These are phyloP conservation scores for Endocarpon pusillum DNA, from an alignment of 495 filamentous ascomycete genomes.

Conservation along the genomic window DNA sequence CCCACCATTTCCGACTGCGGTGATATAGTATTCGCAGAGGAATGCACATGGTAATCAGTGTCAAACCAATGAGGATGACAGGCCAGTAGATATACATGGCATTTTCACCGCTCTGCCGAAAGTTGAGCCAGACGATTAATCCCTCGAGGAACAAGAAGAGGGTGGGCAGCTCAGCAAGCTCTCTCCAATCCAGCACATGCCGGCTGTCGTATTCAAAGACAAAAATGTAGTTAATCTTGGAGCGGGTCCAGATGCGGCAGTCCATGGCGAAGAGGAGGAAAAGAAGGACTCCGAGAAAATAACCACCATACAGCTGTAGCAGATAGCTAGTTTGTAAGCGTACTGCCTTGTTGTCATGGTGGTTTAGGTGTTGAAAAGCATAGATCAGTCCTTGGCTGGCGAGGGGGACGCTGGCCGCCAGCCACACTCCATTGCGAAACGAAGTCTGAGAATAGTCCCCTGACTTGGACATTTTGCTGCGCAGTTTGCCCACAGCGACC, in stretches of 20 bases:
- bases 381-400: conserved; percentile 57
- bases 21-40: conserved; percentile 61
- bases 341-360: conserved; percentile 28
- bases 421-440: conserved; percentile 64
- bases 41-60: conserved; percentile 50
- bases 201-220: conserved; percentile 90
- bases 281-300: conserved; percentile 59
- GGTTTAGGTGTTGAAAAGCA: conserved; percentile 34
- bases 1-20: conserved; percentile 62
- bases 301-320: conserved; percentile 72
- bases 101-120: conserved; percentile 43
- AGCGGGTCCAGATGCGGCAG: conserved; percentile 60
- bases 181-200: conserved; percentile 73
- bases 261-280: conserved; percentile 61
- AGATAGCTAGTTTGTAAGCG: conserved; percentile 50
- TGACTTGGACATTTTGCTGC: conserved; percentile 43
- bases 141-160: conserved; percentile 65
- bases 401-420: conserved; percentile 59
- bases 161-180: conserved; percentile 67
- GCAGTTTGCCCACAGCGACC: conserved; percentile 69
- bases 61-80: conserved; percentile 56
- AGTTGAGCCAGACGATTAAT: conserved; percentile 73
- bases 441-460: conserved; percentile 55
- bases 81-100: conserved; percentile 75
- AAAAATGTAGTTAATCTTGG: conserved; percentile 88